phyloP scores from a whole-genome alignment of 225 moss, liverwort and hornwort genomes.

The Neckera pumila region DNA sequence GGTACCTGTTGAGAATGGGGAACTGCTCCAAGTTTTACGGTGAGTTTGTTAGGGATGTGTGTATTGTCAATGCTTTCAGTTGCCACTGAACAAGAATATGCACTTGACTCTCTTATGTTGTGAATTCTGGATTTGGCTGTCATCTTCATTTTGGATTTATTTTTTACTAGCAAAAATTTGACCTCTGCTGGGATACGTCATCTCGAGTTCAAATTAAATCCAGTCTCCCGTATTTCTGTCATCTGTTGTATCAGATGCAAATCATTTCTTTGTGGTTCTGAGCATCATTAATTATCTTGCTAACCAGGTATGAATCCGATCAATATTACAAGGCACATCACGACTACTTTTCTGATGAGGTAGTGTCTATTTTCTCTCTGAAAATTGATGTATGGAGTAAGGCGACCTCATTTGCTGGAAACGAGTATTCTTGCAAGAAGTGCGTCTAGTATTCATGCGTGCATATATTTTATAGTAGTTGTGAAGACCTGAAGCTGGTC shows the following conservation, averaged over 20 bases:
- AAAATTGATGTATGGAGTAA: neutral
- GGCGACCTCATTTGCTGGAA: neutral
- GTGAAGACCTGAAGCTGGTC: neutral
- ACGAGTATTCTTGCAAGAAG: neutral
- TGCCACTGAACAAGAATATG: neutral
- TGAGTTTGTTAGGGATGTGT: slow-evolving; percentile 12
- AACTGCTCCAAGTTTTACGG: slow-evolving; percentile 62
- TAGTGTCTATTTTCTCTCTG: neutral
- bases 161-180: neutral
- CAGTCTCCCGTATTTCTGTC: neutral
- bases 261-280: neutral
- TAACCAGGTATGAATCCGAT: slow-evolving; percentile 44
- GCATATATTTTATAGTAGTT: neutral
- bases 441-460: neutral
- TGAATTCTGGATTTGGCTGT: neutral
- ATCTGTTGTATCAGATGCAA: neutral
- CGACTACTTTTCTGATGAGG: slow-evolving; percentile 70
- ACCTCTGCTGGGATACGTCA: neutral
- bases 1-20: slow-evolving; percentile 62
- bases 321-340: slow-evolving; percentile 68
- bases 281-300: neutral
- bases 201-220: neutral
- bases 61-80: neutral
- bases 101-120: neutral
- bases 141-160: neutral